Base-by-base conservation (phyloP, 768 basidiomycete species). In the Amanita jacksonii region DNA sequence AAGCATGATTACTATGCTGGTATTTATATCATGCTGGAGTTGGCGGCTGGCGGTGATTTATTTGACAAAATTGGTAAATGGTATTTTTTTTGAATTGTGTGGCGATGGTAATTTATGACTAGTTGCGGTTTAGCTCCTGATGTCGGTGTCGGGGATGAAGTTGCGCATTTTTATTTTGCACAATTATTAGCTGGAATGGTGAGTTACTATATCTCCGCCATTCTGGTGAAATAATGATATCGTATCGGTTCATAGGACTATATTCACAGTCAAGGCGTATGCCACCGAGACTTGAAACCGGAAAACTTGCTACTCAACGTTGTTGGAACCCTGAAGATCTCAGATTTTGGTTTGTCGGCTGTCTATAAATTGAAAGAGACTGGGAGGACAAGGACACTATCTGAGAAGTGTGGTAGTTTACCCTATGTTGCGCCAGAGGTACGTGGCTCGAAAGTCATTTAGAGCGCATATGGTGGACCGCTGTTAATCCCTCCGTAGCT, bases 391-490 rank as follows among this genome's bases (percentile, higher is more conserved):
- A 70, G 94, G 4, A 56, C 67, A 33, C 64, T 99, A 28, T 79
- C 72, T 1, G 93, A 92, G 51, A 64, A 85, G 38, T 96, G 93
- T 57, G 93, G 93, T 1, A 93, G 89, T 61, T 62, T 93, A 38
- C 93, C 93, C 0, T 98, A 98, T 58, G 82, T 94, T 10, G 93
- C 93, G 0, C 93, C 93, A 0, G 93, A 97, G 69, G 92, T 90
- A 54, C 28, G 34, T n/a, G 13, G 70, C 54, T 18, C n/a, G n/a
- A n/a, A n/a, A n/a, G 25, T 41, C 16, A 22, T 34, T 18, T 5
- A 16, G 6, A n/a, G 24, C 10, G n/a, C 31, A 36, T 36, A 15
- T 13, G 28, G 2, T 9, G 12, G 23, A 5, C 31, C 8, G 13
- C 16, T 20, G 13, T 27, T 28, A 24, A 45, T 31, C 7, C 27